These are phyloP conservation scores for Carex scoparia DNA, from an alignment of 176 grass and related monocot species.

Conservation along the genomic window DNA sequence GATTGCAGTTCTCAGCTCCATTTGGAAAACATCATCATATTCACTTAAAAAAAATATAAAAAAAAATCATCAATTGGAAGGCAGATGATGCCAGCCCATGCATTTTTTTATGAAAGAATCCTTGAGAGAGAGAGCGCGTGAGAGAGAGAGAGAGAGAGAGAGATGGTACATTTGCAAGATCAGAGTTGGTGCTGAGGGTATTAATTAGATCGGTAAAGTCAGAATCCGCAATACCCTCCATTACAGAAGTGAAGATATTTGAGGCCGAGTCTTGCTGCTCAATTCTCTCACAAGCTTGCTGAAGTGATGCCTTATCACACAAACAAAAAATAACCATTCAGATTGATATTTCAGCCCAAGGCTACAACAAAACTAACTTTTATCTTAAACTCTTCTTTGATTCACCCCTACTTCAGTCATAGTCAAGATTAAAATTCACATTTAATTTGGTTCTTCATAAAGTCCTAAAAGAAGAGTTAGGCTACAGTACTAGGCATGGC, in stretches of 20 bases:
- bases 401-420: neutral
- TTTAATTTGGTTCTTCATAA: neutral
- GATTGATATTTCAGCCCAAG: neutral
- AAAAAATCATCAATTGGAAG: neutral
- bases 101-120: neutral
- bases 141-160: neutral
- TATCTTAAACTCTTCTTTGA: neutral
- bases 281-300: constrained; percentile 50
- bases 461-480: neutral
- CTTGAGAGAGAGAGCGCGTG: neutral
- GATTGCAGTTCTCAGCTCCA: neutral
- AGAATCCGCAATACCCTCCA: constrained; percentile 53
- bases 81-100: neutral
- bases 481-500: too few species aligned
- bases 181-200: constrained; percentile 45
- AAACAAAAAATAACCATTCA: neutral
- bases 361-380: neutral
- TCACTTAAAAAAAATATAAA: neutral
- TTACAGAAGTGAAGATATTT: constrained; percentile 60
- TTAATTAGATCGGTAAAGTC: constrained; percentile 40
- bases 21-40: neutral
- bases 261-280: constrained; percentile 46
- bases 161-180: constrained; percentile 59
- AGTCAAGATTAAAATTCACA: neutral
- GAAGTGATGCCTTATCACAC: constrained; percentile 56